Evolutionary conservation across 139 green algal genomes (phyloP), one percentile per base, ranked within the genome.

Genomic region (Trebouxia sp.): DNA sequence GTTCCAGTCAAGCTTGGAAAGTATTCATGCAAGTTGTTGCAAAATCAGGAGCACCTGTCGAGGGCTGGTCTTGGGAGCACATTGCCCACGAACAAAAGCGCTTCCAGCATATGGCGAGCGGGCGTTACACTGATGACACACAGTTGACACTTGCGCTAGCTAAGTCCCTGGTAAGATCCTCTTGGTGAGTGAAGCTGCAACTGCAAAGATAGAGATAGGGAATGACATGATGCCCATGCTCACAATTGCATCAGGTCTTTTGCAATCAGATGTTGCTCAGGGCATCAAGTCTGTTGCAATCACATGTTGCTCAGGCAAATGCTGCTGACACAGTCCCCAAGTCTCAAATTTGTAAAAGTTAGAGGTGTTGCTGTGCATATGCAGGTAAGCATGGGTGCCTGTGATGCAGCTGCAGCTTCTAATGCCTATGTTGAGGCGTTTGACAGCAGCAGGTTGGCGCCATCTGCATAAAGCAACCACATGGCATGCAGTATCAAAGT

Each of bases 81-180:
- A 77, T 77, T 38, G 41, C 69, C 24, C 10, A 55, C 8, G 24
- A 56, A 37, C 3, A n/a, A 11, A 11, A 24, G 5, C 8, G 3
- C 0, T 53, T 77, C 39, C 14, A 24, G n/a, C 41, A 77, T 6
- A 77, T 56, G 41, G 10, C 24, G 9, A 22, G 15, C 37, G 85
- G 85, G 4, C 51, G 53, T 24, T 88, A 83, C 78, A 85, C 84
- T 42, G 86, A 89, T 50, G 86, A 89, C 75, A 85, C 74, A 1
- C 81, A 89, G 47, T 88, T 89, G 86, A 70, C 80, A 30, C 65
- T 88, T 11, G 86, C 86, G 0, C 75, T 89, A 1, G 75, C 81
- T 10, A 58, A 81, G 28, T 82, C 72, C 47, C 55, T 89, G 30
- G 37, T 89, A 35, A 76, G 67, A 22, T 58, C 20, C 50, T 15